These are phyloP conservation scores for Choanephora cucurbitarum DNA, from an alignment of 371 early-diverging fungal genomes.

Conservation along the genomic window DNA sequence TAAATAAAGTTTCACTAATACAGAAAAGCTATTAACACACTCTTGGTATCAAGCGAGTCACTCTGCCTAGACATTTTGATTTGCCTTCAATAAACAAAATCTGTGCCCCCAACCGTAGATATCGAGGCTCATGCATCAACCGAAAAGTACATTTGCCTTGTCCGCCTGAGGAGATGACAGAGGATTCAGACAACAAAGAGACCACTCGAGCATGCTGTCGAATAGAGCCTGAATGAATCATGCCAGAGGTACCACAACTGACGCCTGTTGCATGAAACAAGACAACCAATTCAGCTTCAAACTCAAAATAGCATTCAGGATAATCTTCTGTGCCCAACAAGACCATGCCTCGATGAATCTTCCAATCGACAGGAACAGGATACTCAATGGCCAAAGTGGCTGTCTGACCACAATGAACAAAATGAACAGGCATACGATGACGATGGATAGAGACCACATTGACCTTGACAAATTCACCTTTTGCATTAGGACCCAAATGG, in stretches of 20 bases:
- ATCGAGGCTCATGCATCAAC: conserved; percentile 84
- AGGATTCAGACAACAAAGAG: conserved; percentile 31
- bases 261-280: conserved; percentile 74
- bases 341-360: conserved; percentile 87
- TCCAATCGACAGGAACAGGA: conserved; percentile 41
- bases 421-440: conserved; percentile 76
- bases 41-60: conserved; percentile 33
- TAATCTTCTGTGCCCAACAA: conserved; percentile 54
- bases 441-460: conserved; percentile 84
- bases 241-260: conserved; percentile 78
- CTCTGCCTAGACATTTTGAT: conserved; percentile 91
- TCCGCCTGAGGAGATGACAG: conserved; percentile 11
- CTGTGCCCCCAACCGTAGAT: conserved; percentile 70
- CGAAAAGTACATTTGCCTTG: conserved; percentile 59
- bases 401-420: conserved; percentile 80
- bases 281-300: conserved; percentile 88
- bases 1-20: no score
- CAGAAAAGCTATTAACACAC: no score
- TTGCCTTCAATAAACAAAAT: conserved; percentile 80
- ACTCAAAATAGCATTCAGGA: conserved; percentile 64
- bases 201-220: conserved; percentile 77
- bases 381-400: conserved; percentile 73
- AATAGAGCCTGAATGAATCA: conserved; percentile 89
- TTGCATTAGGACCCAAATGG: conserved; percentile 56
- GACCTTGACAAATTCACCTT: conserved; percentile 53